These are phyloP conservation scores for Trichoderma asperelloides DNA, from an alignment of 495 filamentous ascomycete species.

Conservation along the genomic window DNA sequence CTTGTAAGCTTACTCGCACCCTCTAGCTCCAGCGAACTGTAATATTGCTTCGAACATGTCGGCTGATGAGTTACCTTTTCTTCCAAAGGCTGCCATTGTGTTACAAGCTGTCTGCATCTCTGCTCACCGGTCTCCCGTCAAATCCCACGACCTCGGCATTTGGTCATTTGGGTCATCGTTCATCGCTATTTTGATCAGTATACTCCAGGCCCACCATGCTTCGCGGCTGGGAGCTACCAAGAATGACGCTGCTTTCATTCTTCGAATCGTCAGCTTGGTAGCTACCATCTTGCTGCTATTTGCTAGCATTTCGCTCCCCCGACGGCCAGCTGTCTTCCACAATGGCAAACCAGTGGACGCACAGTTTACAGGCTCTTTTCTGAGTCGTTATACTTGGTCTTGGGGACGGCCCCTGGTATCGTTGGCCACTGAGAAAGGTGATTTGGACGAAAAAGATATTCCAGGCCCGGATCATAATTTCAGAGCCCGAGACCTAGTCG, in stretches of 20 bases:
- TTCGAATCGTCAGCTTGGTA: constrained; percentile 31
- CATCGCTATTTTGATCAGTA: constrained; percentile 27
- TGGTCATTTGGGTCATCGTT: constrained; percentile 35
- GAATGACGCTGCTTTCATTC: constrained; percentile 17
- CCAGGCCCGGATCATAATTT: constrained; percentile 42
- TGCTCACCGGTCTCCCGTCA: constrained; percentile 33
- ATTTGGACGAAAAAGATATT: constrained; percentile 51
- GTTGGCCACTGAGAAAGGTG: constrained; percentile 43
- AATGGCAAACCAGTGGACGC: constrained; percentile 53
- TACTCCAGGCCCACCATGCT: constrained; percentile 27
- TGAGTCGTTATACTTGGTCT: constrained; percentile 52
- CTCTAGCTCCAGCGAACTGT: constrained; percentile 2
- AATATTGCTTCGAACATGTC: not conserved
- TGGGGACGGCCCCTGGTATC: constrained; percentile 51
- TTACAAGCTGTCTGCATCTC: constrained; percentile 38
- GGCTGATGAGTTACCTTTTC: not conserved
- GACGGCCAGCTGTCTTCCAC: constrained; percentile 57
- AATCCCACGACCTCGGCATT: constrained; percentile 38
- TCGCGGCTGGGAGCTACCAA: not conserved
- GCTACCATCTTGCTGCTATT: constrained; percentile 26
- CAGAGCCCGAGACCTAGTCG: constrained; percentile 38
- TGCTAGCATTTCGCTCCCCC: constrained; percentile 44
- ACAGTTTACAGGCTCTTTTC: constrained; percentile 50
- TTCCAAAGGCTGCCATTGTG: constrained; percentile 29
- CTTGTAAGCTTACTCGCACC: constrained; percentile 35